These are phyloP conservation scores for Starmerella apis DNA, from an alignment of 805 yeast genomes.

Conservation along the genomic window DNA sequence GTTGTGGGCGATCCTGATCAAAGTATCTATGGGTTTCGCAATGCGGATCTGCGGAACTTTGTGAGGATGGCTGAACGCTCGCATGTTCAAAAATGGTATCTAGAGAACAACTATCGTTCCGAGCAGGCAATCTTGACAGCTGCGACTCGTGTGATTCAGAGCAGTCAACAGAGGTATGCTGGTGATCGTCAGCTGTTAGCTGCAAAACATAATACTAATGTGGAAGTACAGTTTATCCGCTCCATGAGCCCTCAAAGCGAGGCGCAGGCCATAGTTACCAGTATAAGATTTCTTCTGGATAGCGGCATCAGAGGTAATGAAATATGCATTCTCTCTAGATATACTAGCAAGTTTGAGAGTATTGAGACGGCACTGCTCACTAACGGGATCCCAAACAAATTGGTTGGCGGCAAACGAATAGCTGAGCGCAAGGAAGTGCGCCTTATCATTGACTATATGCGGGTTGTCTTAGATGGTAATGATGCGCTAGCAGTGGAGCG, in stretches of 20 bases:
- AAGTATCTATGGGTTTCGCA: slow-evolving; percentile 79
- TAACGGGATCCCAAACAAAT: slow-evolving; percentile 49
- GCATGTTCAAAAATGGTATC: slow-evolving; percentile 32
- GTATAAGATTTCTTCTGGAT: slow-evolving; percentile 41
- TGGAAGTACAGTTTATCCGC: slow-evolving; percentile 7
- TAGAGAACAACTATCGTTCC: slow-evolving; percentile 73
- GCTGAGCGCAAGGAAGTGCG: slow-evolving; percentile 69
- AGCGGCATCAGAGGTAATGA: slow-evolving; percentile 44
- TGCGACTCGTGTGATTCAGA: slow-evolving; percentile 40
- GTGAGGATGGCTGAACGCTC: slow-evolving; percentile 40
- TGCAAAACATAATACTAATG: neutral
- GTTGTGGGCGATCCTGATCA: slow-evolving; percentile 97
- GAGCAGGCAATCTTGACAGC: slow-evolving; percentile 52
- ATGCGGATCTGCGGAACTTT: slow-evolving; percentile 65
- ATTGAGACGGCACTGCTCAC: slow-evolving; percentile 55
- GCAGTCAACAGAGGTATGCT: slow-evolving; percentile 2
- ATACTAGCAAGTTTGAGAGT: slow-evolving; percentile 33
- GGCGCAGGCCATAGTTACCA: slow-evolving; percentile 33
- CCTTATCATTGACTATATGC: slow-evolving; percentile 51
- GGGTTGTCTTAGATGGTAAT: slow-evolving; percentile 47
- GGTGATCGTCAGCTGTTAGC: slow-evolving; percentile 26
- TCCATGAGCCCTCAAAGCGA: neutral
- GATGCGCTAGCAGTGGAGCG: slow-evolving; percentile 54
- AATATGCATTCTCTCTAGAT: slow-evolving; percentile 52
- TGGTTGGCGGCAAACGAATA: slow-evolving; percentile 65